Evolutionary conservation across 164 flowering plant species (phyloP).

Genomic region (Cinnamomum chago): DNA sequence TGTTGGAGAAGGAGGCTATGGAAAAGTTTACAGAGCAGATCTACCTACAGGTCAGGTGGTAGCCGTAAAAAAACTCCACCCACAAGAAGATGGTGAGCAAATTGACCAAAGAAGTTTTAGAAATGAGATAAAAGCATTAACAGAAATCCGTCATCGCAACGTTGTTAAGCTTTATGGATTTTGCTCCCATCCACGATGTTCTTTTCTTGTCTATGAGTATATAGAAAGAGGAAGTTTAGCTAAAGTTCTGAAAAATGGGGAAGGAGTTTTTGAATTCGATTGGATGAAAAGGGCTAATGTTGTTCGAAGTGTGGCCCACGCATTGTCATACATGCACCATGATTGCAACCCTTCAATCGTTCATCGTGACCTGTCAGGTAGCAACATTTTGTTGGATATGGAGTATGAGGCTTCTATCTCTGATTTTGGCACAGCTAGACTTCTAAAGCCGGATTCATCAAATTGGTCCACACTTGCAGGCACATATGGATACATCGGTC

Average conservation of each 20-base stretch:
- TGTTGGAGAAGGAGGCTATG: constrained; percentile 62
- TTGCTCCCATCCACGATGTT: constrained; percentile 31
- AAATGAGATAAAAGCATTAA: constrained; percentile 48
- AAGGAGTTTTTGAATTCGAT: constrained; percentile 24
- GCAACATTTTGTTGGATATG: constrained; percentile 45
- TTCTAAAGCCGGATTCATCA: constrained; percentile 37
- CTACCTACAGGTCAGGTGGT: constrained; percentile 36
- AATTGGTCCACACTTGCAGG: constrained; percentile 57
- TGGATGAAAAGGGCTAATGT: constrained; percentile 47
- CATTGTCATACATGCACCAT: constrained; percentile 60
- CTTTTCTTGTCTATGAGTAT: constrained; percentile 58
- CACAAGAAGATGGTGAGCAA: constrained; percentile 25
- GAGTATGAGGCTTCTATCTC: constrained; percentile 43
- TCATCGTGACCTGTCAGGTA: constrained; percentile 50
- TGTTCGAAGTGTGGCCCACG: constrained; percentile 61
- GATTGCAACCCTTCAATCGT: constrained; percentile 56
- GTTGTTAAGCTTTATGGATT: constrained; percentile 55
- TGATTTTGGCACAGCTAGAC: constrained; percentile 61
- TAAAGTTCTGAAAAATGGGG: constrained; percentile 30
- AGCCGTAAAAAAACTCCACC: constrained; percentile 47
- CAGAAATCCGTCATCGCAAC: constrained; percentile 52
- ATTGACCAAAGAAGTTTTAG: constrained; percentile 34
- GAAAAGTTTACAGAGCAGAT: constrained; percentile 46
- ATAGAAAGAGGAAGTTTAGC: constrained; percentile 49
- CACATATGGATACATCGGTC: constrained; percentile 66